Evolutionary conservation across 2,329 filamentous ascomycete species (phyloP).

Genomic region (Dendrostoma leiphaemia): DNA sequence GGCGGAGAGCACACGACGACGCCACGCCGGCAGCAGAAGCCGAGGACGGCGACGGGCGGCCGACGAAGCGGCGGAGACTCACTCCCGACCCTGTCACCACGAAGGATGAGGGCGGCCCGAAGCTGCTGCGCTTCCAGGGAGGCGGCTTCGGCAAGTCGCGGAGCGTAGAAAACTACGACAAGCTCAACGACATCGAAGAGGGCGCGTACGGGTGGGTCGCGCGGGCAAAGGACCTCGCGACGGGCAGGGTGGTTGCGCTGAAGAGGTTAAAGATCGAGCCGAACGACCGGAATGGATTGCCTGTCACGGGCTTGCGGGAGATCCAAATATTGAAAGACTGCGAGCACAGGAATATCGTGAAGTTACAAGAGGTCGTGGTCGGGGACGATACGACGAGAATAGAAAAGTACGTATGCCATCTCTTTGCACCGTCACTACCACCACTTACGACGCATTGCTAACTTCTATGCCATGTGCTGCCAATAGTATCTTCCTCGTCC

Average conservation of each 20-base stretch:
- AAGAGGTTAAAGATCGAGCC: constrained; percentile 91
- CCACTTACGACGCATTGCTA: constrained; percentile 21
- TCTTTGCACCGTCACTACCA: not conserved
- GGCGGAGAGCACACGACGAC: not conserved
- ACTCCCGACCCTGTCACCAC: constrained; percentile 42
- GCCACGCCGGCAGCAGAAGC: constrained; percentile 29
- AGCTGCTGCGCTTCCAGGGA: constrained; percentile 69
- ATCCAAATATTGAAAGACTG: constrained; percentile 87
- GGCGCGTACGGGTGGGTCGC: constrained; percentile 95
- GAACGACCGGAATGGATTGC: constrained; percentile 71
- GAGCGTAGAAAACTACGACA: constrained; percentile 84
- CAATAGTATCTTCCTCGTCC: constrained; percentile 81
- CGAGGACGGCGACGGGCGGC: constrained; percentile 38
- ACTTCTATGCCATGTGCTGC: constrained; percentile 22
- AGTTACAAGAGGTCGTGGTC: constrained; percentile 79
- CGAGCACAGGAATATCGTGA: constrained; percentile 78
- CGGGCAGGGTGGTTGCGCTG: constrained; percentile 80
- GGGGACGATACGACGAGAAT: constrained; percentile 57
- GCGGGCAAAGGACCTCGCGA: constrained; percentile 70
- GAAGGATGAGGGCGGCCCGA: constrained; percentile 33
- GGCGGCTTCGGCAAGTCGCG: constrained; percentile 68
- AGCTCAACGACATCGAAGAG: constrained; percentile 95
- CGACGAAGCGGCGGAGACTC: constrained; percentile 62
- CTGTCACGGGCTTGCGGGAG: constrained; percentile 88
- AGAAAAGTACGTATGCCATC: constrained; percentile 45